Conservation (phyloP, 352 stramenopile species). For the Phytophthora podocarpi region DNA sequence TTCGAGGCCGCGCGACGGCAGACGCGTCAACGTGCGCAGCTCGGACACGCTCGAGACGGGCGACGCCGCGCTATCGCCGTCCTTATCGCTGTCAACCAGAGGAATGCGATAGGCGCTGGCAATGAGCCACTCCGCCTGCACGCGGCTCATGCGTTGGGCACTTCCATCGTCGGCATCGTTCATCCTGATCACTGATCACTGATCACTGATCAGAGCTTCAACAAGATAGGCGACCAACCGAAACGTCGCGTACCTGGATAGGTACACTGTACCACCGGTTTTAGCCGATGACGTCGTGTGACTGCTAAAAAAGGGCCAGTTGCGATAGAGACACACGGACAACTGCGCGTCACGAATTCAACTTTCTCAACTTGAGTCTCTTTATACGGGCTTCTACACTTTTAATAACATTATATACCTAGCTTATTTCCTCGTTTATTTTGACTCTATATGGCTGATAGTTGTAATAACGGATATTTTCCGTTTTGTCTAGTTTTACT, state of each 20-base stretch:
- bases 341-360: conserved; percentile 7
- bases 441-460: too few relatives aligned
- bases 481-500: too few relatives aligned
- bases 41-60: conserved; percentile 2
- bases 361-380: conserved; percentile 3
- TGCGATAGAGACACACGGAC: conserved; percentile 1
- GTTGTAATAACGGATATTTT: too few relatives aligned
- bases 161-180: neutral
- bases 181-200: too few relatives aligned
- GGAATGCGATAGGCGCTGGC: conserved; percentile 44
- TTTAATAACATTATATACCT: too few relatives aligned
- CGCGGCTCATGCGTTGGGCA: conserved; percentile 33
- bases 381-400: too few relatives aligned
- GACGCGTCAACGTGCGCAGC: conserved; percentile 17
- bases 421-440: too few relatives aligned
- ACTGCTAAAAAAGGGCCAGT: conserved; percentile 1
- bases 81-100: neutral
- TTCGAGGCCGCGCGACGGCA: conserved; percentile 25
- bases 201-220: too few relatives aligned
- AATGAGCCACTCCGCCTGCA: conserved; percentile 54
- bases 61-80: neutral
- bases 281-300: neutral
- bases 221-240: neutral
- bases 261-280: conserved; percentile 1
- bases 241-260: conserved; percentile 9